phyloP scores from a whole-genome alignment of 2,329 filamentous ascomycete species.

The Albifimbria verrucaria region DNA sequence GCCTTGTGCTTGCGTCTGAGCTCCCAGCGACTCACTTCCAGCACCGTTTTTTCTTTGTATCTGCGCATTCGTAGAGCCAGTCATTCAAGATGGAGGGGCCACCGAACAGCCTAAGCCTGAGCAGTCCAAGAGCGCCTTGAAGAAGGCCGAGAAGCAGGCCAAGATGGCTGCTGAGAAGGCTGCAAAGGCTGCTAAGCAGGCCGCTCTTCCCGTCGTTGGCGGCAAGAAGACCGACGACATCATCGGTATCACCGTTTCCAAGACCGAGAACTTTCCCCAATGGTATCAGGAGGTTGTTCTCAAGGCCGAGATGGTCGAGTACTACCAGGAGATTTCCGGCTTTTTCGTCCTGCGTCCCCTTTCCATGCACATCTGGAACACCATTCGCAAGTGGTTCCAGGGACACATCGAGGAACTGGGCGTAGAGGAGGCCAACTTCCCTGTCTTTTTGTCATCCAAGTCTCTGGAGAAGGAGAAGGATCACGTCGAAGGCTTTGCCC shows the following conservation, averaged over 20 bases:
- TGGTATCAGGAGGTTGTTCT: slow-evolving; percentile 98
- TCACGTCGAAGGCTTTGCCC: slow-evolving; percentile 97
- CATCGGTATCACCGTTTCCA: slow-evolving; percentile 84
- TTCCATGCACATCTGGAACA: slow-evolving; percentile 65
- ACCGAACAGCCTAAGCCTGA: slow-evolving; percentile 27
- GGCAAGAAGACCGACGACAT: slow-evolving; percentile 64
- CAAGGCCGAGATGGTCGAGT: slow-evolving; percentile 97
- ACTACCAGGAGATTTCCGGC: slow-evolving; percentile 90
- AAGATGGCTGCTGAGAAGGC: slow-evolving; percentile 60
- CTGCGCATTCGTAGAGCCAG: not conserved
- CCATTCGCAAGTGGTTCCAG: slow-evolving; percentile 65
- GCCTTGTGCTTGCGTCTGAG: not conserved
- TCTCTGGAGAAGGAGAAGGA: slow-evolving; percentile 88
- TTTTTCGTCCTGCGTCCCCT: slow-evolving; percentile 87
- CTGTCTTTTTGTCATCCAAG: slow-evolving; percentile 90
- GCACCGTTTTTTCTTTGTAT: not conserved
- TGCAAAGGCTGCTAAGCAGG: slow-evolving; percentile 58
- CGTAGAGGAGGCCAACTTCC: slow-evolving; percentile 94
- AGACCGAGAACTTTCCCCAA: slow-evolving; percentile 81
- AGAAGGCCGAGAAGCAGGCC: slow-evolving; percentile 64
- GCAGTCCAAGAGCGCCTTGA: slow-evolving; percentile 59
- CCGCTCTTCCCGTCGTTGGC: slow-evolving; percentile 47
- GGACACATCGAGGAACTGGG: slow-evolving; percentile 82
- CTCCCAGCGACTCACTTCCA: not conserved
- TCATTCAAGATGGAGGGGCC: slow-evolving; percentile 21